Percentiles rank a stretch among this genome's conserved stretches.
phyloP scores from a whole-genome alignment of 345 rosid species.

The Cardiospermum halicacabum region DNA sequence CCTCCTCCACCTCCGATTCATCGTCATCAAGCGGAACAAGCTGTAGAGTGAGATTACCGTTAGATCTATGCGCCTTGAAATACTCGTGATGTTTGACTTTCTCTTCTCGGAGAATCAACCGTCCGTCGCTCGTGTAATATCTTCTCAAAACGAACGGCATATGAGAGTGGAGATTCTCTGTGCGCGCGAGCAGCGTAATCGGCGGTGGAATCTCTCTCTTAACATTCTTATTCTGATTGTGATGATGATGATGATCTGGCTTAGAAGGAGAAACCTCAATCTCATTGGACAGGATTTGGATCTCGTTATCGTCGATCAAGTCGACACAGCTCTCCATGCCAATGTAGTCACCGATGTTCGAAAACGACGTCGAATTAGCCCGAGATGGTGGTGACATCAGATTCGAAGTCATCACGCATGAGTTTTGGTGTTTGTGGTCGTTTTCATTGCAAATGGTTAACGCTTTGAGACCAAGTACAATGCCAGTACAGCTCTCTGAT shows the following conservation, averaged over 20 bases:
- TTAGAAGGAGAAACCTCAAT: neutral
- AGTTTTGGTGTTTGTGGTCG: conserved; percentile 8
- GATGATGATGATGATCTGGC: too few species aligned
- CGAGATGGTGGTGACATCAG: conserved; percentile 27
- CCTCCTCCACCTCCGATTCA: conserved; percentile 5
- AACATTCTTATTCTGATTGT: too few species aligned
- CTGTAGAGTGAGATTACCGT: conserved; percentile 69
- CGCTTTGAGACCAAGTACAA: conserved; percentile 2
- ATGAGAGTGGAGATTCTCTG: conserved; percentile 40
- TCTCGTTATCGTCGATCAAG: conserved; percentile 26
- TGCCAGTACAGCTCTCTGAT: neutral
- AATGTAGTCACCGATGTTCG: conserved; percentile 58
- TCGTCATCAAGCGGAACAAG: conserved; percentile 50
- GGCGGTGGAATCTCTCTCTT: conserved; percentile 66
- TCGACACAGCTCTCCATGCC: conserved; percentile 81
- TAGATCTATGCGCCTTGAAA: conserved; percentile 51
- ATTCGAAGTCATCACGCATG: conserved; percentile 21
- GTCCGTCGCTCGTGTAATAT: conserved; percentile 58
- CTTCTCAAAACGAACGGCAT: conserved; percentile 70
- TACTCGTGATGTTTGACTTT: conserved; percentile 62
- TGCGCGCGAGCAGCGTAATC: conserved; percentile 50
- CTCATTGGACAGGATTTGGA: neutral
- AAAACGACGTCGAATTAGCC: conserved; percentile 30
- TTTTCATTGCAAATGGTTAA: conserved; percentile 10
- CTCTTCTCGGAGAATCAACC: conserved; percentile 60